Evolutionary conservation across 2,329 filamentous ascomycete species (phyloP), one percentile per base, ranked within the genome.

Genomic region (Colletotrichum brevisporum): DNA sequence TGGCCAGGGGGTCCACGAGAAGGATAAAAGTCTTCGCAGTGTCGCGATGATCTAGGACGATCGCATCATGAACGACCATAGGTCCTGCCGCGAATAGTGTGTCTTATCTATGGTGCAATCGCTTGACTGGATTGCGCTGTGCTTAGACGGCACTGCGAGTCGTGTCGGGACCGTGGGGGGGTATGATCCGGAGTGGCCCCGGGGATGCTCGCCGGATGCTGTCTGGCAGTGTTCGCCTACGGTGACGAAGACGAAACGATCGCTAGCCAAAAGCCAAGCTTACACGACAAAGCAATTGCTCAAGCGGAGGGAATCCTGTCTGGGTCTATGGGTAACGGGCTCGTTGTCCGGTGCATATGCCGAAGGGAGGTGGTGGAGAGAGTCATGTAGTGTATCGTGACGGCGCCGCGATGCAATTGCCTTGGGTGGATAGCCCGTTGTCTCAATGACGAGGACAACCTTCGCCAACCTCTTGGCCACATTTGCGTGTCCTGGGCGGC

Each of bases 31-130:
- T 50, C 21, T 66, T 36, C 13, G 13, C 18, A 16, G 41, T 68
- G 57, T 67, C 58, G 63, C 54, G 63, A 70, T 70, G 64, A 47
- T 27, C 43, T 21, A 57, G 27, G 24, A 5, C 47, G 39, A 70
- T 68, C 67, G 53, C 67, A 61, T 45, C 63, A 70, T 68, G 31
- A 43, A 31, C 50, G 24, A 54, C 18, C 45, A n/a, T 31, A 15
- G 18, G 16, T 12, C 41, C 13, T 63, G 10, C n/a, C 27, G 24
- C 57, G 27, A 70, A 69, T 63, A 16, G 31, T 12, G 16, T 51
- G n/a, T 26, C 52, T 66, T 69, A 71, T 72, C 64, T 63, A 72
- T 72, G 71, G 61, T 71, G 71, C 62, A 71, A 72, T 72, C 18
- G 54, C 31, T 43, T 43, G 31, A 54, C 15, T 36, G 31, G 12